Conservation (phyloP, 108 stramenopile species). For the Discostella stelligeroides region DNA sequence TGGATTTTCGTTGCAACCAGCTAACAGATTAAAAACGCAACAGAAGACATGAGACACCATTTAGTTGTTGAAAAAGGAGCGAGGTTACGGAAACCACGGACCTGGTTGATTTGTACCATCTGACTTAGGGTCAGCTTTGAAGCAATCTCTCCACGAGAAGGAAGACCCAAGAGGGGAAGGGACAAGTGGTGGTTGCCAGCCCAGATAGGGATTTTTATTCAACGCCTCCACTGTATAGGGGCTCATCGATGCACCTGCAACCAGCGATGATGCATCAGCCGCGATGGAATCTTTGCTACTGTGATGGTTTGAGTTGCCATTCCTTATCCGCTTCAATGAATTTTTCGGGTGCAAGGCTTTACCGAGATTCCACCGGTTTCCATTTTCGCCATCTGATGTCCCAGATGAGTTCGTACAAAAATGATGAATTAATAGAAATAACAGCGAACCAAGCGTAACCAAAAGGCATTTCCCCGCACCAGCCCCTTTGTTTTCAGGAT, state of each 20-base stretch:
- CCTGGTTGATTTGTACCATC: conserved; percentile 30
- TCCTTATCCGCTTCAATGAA: conserved; percentile 23
- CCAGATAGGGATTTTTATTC: conserved; percentile 56
- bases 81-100: not conserved
- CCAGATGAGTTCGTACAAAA: conserved; percentile 13
- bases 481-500: not conserved
- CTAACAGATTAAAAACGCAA: conserved; percentile 19
- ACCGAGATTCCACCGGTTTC: conserved; percentile 3
- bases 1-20: conserved; percentile 56
- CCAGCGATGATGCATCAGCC: not conserved
- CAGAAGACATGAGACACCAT: not conserved
- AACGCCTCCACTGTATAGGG: conserved; percentile 40
- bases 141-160: conserved; percentile 69
- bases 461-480: conserved; percentile 10
- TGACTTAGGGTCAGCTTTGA: conserved; percentile 45
- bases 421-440: conserved; percentile 27
- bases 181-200: conserved; percentile 62
- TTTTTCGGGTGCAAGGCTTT: conserved; percentile 17
- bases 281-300: not conserved
- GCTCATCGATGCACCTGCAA: conserved; percentile 10
- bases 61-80: not conserved
- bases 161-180: conserved; percentile 25
- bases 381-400: conserved; percentile 1
- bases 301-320: conserved; percentile 14
- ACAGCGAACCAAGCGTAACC: conserved; percentile 12